phyloP scores from a whole-genome alignment of 768 basidiomycete genomes.

The Xanthoconium stramineum region DNA sequence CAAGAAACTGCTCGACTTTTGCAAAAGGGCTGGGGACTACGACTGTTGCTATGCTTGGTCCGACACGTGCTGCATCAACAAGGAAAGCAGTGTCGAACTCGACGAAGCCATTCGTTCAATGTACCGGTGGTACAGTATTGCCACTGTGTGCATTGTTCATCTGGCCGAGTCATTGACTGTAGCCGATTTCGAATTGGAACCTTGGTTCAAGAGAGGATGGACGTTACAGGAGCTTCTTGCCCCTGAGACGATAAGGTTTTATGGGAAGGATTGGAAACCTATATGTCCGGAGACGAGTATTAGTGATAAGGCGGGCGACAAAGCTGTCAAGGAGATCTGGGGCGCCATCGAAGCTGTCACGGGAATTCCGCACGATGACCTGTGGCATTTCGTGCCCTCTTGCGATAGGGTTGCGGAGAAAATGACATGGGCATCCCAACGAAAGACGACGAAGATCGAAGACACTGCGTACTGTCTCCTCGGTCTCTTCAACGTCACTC shows the following conservation, averaged over 20 bases:
- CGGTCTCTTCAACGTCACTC: constrained; percentile 20
- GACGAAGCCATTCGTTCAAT: constrained; percentile 30
- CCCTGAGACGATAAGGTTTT: constrained; percentile 18
- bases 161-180: constrained; percentile 11
- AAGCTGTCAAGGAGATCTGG: constrained; percentile 9
- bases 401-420: constrained; percentile 16
- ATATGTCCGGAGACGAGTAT: neutral
- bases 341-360: constrained; percentile 8
- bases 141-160: constrained; percentile 24
- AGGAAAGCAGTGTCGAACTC: constrained; percentile 28
- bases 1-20: constrained; percentile 16
- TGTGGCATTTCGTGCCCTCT: constrained; percentile 11
- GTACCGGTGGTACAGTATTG: constrained; percentile 27
- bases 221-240: constrained; percentile 17
- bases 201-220: constrained; percentile 26
- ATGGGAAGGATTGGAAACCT: constrained; percentile 18
- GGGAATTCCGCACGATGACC: constrained; percentile 9
- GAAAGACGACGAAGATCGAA: constrained; percentile 23
- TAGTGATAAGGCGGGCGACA: constrained; percentile 4
- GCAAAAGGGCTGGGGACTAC: constrained; percentile 16
- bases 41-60: constrained; percentile 23
- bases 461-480: constrained; percentile 26
- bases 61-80: constrained; percentile 24
- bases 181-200: constrained; percentile 10
- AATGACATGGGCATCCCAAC: constrained; percentile 24